Conservation (phyloP, 768 basidiomycete species). For the Rhizopogon vesiculosus region DNA sequence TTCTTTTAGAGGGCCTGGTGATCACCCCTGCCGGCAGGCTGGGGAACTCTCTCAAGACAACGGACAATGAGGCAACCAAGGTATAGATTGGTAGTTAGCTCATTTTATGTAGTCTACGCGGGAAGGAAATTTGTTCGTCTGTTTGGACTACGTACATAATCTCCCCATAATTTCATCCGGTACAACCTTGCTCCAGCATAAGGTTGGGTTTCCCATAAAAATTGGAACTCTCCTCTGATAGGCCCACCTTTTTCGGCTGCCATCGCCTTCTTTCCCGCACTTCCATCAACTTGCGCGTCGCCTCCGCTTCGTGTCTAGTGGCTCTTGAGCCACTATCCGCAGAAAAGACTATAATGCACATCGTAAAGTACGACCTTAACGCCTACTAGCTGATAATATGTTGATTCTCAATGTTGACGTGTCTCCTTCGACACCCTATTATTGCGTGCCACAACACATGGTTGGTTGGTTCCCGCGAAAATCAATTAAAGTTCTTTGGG, state of each 20-base stretch:
- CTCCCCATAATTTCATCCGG: no score
- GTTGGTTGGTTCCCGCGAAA: neutral
- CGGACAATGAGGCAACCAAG: no score
- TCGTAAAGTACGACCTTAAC: neutral
- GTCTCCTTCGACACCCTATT: neutral
- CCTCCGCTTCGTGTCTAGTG: neutral
- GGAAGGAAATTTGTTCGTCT: no score
- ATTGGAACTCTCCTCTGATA: no score
- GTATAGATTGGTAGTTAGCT: no score
- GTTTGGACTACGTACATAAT: no score
- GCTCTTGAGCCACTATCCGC: neutral
- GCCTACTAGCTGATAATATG: neutral
- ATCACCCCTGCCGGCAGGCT: no score
- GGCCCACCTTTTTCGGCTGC: neutral
- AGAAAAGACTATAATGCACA: neutral
- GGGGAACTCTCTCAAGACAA: no score
- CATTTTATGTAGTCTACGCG: no score
- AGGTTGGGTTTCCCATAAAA: no score
- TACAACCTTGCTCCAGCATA: no score
- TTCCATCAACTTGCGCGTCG: neutral
- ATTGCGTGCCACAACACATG: neutral
- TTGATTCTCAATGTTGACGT: neutral
- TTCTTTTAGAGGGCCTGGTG: no score
- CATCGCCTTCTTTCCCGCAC: neutral
- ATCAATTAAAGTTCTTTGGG: neutral